Evolutionary conservation across 192 early-diverging fungal species (phyloP).

Genomic region (Coemansia sp.): DNA sequence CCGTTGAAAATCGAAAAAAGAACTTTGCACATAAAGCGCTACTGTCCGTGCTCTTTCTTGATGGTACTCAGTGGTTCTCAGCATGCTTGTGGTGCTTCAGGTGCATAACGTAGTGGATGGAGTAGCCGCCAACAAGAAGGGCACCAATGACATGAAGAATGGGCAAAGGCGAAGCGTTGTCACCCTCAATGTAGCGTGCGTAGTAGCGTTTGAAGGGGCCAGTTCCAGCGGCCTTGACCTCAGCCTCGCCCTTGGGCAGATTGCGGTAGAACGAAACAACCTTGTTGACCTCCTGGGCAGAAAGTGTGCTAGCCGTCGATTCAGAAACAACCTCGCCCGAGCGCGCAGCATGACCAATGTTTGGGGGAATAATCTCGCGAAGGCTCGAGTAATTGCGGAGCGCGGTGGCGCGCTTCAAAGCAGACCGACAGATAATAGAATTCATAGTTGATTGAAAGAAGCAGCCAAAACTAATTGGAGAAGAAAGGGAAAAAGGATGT

Average conservation of each 20-base stretch:
- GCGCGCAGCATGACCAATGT: slow-evolving; percentile 67
- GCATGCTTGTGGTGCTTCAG: slow-evolving; percentile 82
- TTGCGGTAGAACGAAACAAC: slow-evolving; percentile 74
- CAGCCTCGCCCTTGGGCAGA: slow-evolving; percentile 69
- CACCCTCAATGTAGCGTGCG: slow-evolving; percentile 70
- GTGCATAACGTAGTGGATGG: slow-evolving; percentile 77
- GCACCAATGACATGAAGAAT: slow-evolving; percentile 63
- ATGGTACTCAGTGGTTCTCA: slow-evolving; percentile 66
- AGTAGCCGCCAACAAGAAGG: slow-evolving; percentile 65
- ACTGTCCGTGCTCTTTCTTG: neutral
- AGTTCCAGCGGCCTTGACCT: slow-evolving; percentile 53
- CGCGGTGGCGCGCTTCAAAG: slow-evolving; percentile 33
- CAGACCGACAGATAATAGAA: slow-evolving; percentile 38
- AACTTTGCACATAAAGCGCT: neutral
- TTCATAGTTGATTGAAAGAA: slow-evolving; percentile 30
- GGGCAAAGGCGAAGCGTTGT: slow-evolving; percentile 67
- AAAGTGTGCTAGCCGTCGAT: slow-evolving; percentile 48
- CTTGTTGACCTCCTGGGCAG: slow-evolving; percentile 61
- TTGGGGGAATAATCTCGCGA: slow-evolving; percentile 67
- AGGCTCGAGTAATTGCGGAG: slow-evolving; percentile 53
- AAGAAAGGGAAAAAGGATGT: neutral
- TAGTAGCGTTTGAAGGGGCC: slow-evolving; percentile 65
- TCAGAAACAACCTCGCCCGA: slow-evolving; percentile 47
- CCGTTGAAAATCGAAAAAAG: neutral
- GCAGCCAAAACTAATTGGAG: neutral